A percentile compares a stretch with the other conserved stretches of the same genome.
These are phyloP conservation scores for Trametes villosa DNA, from an alignment of 768 basidiomycete species.

Conservation along the genomic window DNA sequence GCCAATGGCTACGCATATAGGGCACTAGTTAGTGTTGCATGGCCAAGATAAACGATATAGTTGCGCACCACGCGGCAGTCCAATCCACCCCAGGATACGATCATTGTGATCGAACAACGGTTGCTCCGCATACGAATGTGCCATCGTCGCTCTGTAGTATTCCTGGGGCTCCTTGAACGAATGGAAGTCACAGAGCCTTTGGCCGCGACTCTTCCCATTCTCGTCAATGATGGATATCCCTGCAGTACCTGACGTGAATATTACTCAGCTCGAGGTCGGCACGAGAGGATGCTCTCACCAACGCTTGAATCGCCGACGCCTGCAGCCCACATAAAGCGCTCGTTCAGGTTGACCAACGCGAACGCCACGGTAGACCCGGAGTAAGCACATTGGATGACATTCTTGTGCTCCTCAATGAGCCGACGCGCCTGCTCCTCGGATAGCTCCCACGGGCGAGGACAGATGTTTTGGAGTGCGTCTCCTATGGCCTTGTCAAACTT, in stretches of 20 bases:
- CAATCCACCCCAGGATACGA: not conserved
- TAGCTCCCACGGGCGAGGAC: not conserved
- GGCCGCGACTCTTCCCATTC: not conserved
- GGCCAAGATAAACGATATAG: too few relatives aligned
- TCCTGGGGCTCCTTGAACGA: not conserved
- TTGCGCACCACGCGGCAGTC: not conserved
- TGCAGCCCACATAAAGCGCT: slow-evolving; percentile 4
- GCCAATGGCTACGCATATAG: not conserved
- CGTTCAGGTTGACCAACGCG: slow-evolving; percentile 1
- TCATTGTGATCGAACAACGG: not conserved
- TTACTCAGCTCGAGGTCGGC: too few relatives aligned
- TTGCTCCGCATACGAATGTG: not conserved
- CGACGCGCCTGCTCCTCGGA: not conserved
- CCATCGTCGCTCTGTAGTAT: not conserved
- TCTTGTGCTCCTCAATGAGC: not conserved
- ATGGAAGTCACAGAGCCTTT: not conserved
- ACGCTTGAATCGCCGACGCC: slow-evolving; percentile 11
- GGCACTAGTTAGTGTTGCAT: too few relatives aligned
- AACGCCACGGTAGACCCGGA: not conserved
- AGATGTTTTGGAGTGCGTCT: not conserved
- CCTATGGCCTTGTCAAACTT: not conserved
- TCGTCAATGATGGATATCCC: not conserved
- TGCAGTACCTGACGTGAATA: not conserved
- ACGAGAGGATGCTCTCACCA: not conserved
- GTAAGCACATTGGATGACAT: not conserved